A percentile compares a stretch with the other conserved stretches of the same genome.
phyloP scores from a whole-genome alignment of 1,284 basidiomycete genomes.

The Ceratobasidium sp. region DNA sequence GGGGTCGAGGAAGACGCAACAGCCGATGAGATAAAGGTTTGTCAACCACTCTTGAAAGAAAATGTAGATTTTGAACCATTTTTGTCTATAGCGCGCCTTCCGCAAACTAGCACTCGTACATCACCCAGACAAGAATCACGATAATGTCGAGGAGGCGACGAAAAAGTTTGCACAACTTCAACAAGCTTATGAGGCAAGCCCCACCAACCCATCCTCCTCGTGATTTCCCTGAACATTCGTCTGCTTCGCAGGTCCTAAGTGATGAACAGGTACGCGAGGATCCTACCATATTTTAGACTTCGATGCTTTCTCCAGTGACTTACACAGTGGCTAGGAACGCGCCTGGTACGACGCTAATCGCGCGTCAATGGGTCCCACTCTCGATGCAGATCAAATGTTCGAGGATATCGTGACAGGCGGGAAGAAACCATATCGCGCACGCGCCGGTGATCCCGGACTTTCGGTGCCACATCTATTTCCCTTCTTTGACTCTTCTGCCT shows the following conservation, averaged over 20 bases:
- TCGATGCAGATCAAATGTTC: conserved; percentile 85
- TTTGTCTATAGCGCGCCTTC: conserved; percentile 76
- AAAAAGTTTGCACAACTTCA: conserved; percentile 90
- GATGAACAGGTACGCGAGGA: conserved; percentile 84
- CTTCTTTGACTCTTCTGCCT: conserved; percentile 87
- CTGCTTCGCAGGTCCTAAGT: conserved; percentile 75
- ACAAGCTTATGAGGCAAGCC: conserved; percentile 90
- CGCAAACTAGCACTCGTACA: conserved; percentile 86
- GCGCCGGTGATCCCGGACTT: conserved; percentile 72
- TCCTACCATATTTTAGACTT: conserved; percentile 4
- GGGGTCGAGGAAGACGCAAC: conserved; percentile 85
- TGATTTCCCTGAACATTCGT: conserved; percentile 27
- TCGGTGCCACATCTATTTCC: conserved; percentile 85
- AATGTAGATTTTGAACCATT: not conserved
- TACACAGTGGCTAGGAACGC: conserved; percentile 77
- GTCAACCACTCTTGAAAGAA: not conserved
- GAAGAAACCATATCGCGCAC: conserved; percentile 50
- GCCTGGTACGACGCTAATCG: conserved; percentile 99
- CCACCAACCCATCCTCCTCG: not conserved
- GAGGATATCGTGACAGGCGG: conserved; percentile 80
- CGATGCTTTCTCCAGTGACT: not conserved
- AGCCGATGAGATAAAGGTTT: conserved; percentile 88
- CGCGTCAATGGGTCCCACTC: conserved; percentile 85
- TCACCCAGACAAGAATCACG: conserved; percentile 91
- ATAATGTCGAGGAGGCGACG: conserved; percentile 88